Percentiles rank a stretch among this genome's conserved stretches.
Conservation (phyloP, 2,329 filamentous ascomycete species). For the Endocalyx cinctus region DNA sequence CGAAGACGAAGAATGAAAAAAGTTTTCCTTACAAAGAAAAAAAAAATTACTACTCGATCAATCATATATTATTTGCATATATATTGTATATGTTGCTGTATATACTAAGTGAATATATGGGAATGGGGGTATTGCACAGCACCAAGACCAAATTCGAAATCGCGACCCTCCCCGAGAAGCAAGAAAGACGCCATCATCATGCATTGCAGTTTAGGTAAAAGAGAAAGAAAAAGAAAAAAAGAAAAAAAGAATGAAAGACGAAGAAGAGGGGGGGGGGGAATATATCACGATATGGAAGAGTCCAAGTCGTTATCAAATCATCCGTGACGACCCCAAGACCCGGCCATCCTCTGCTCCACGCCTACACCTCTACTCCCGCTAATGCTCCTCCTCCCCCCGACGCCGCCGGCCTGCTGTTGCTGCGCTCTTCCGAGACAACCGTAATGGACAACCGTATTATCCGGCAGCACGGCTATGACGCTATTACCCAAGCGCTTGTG, state of each 20-base stretch:
- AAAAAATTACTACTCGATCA: conserved; percentile 7
- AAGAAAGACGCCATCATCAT: conserved; percentile 16
- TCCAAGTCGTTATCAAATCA: too few relatives aligned
- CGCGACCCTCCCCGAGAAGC: too few relatives aligned
- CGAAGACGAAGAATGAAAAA: conserved; percentile 54
- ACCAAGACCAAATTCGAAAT: conserved; percentile 5
- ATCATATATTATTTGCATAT: too few relatives aligned
- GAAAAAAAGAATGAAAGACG: too few relatives aligned
- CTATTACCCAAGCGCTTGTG: conserved; percentile 89
- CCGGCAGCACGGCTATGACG: conserved; percentile 84
- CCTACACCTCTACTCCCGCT: conserved; percentile 27
- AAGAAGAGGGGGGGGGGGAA: too few relatives aligned
- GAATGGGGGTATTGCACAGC: conserved; percentile 20
- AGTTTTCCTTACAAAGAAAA: neutral
- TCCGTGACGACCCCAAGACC: conserved; percentile 25
- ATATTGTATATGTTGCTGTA: neutral
- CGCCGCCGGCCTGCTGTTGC: too few relatives aligned
- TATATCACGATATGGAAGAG: too few relatives aligned
- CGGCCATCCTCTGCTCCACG: conserved; percentile 17
- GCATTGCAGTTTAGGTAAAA: too few relatives aligned
- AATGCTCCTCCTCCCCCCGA: too few relatives aligned
- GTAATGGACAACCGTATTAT: conserved; percentile 78
- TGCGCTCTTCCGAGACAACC: conserved; percentile 58
- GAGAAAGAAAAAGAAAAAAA: too few relatives aligned
- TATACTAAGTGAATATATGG: conserved; percentile 11